Evolutionary conservation across 1,139 yeast species (phyloP).

Genomic region (Debaryomycetaceae sp.): DNA sequence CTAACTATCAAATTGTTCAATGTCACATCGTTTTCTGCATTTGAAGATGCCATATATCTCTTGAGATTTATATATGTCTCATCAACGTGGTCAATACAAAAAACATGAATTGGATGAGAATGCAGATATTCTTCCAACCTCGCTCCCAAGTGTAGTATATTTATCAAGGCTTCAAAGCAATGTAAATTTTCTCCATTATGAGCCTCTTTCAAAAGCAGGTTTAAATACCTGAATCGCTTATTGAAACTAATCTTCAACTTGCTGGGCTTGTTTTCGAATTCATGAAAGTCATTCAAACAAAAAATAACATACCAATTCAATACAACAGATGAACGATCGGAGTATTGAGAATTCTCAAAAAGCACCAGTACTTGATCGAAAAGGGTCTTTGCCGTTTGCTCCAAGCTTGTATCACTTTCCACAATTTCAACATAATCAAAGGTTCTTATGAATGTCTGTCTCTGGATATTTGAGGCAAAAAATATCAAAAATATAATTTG

Average conservation of each 20-base stretch:
- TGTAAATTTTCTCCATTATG: conserved; percentile 36
- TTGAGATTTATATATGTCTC: conserved; percentile 28
- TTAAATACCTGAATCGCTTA: conserved; percentile 34
- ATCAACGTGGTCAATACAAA: conserved; percentile 39
- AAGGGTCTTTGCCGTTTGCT: conserved; percentile 24
- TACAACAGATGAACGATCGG: conserved; percentile 26
- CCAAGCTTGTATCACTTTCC: conserved; percentile 25
- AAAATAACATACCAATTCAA: conserved; percentile 34
- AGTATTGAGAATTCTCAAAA: conserved; percentile 29
- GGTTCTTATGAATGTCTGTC: conserved; percentile 60
- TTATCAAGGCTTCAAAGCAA: conserved; percentile 41
- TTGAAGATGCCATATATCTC: conserved; percentile 16
- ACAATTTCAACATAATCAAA: conserved; percentile 37
- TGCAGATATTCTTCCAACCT: conserved; percentile 17
- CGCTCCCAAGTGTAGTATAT: conserved; percentile 43
- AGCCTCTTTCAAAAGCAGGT: conserved; percentile 32
- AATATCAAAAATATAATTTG: conserved; percentile 51
- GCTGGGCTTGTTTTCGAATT: conserved; percentile 28
- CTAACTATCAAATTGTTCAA: conserved; percentile 32
- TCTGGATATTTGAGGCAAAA: conserved; percentile 46
- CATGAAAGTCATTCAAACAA: conserved; percentile 37
- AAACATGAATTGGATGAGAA: conserved; percentile 42
- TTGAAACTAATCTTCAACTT: conserved; percentile 33
- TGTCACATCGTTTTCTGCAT: conserved; percentile 16
- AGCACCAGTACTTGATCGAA: conserved; percentile 32